Evolutionary conservation across 2,329 filamentous ascomycete genomes (phyloP), one percentile per base, ranked within the genome.

Genomic region (Aspergillus neoniger): DNA sequence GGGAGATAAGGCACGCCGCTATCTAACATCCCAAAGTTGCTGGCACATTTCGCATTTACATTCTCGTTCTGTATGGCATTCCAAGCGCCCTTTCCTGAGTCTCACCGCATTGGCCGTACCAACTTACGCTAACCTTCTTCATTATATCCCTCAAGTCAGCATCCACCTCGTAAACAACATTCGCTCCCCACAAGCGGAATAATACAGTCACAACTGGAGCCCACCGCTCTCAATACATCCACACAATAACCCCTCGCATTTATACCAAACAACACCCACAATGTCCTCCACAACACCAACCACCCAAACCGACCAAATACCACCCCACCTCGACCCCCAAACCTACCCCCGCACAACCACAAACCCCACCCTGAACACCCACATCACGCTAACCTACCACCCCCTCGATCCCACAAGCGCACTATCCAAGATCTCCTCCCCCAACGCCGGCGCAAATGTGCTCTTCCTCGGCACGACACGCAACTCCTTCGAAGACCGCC

Each of bases 401-500:
- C 63, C 74, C 1, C 77, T 81, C 30, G 67, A 77, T 59, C 67
- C 77, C 23, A 69, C 70, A 57, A 60, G 60, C 25, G 72, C 71
- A 36, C 70, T 80, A 3, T 57, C 66, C 1, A 70, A 75, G 41
- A 75, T 76, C 25, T 74, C 76, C 49, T 80, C 79, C 1, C 76
- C 78, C 1, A 59, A 70, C 9, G 78, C 78, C 7, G 79, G 79
- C 50, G 79, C 79, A 58, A 81, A 81, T 53, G 69, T 80, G 3
- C 73, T 81, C 50, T 81, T 81, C 67, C 71, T 80, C 30, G 79
- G 79, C 58, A 80, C 79, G 17, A 81, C 79, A 0, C 74, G 79
- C 36, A 69, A 79, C 66, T 77, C 74, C 17, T 80, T 80, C 63
- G 73, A 78, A 51, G 64, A 69, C 63, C 74, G 74, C 15, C 65